Conservation (phyloP, 257 asterid species). For the Handroanthus guayacan region DNA sequence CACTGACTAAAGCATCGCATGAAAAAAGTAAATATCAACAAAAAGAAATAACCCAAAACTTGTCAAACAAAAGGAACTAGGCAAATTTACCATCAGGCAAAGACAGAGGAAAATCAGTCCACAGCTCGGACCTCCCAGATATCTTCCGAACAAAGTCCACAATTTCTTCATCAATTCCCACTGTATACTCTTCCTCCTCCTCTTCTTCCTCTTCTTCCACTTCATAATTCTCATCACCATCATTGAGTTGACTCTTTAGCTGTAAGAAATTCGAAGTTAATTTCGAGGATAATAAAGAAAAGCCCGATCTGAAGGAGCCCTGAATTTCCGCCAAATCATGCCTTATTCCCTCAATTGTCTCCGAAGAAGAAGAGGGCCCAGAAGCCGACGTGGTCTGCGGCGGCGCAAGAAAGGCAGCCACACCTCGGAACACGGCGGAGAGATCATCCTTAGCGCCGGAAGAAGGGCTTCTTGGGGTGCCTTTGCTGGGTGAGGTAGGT, state of each 20-base stretch:
- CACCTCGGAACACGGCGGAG: conserved; percentile 67
- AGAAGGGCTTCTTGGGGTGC: conserved; percentile 38
- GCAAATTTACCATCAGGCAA: conserved; percentile 57
- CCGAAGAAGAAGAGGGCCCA: conserved; percentile 41
- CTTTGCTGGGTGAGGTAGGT: conserved; percentile 31
- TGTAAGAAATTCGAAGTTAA: conserved; percentile 61
- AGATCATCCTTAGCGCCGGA: conserved; percentile 55
- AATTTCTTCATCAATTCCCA: conserved; percentile 63
- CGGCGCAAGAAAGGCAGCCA: conserved; percentile 70
- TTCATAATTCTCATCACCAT: conserved; percentile 42
- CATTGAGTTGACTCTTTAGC: conserved; percentile 40
- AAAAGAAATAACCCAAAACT: conserved; percentile 1
- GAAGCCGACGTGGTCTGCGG: conserved; percentile 44
- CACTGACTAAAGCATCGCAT: conserved; percentile 13
- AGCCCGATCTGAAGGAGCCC: conserved; percentile 65
- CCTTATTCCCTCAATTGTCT: conserved; percentile 62
- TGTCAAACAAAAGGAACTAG: not conserved
- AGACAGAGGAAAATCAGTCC: conserved; percentile 80
- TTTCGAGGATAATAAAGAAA: conserved; percentile 65
- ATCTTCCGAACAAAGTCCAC: conserved; percentile 64
- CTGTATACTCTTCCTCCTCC: conserved; percentile 40
- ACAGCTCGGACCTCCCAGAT: conserved; percentile 64
- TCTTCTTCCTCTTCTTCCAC: conserved; percentile 47
- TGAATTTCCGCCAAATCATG: conserved; percentile 77
- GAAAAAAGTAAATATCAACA: not conserved